phyloP scores from a whole-genome alignment of 495 filamentous ascomycete species.

The Podospora tetraspora region DNA sequence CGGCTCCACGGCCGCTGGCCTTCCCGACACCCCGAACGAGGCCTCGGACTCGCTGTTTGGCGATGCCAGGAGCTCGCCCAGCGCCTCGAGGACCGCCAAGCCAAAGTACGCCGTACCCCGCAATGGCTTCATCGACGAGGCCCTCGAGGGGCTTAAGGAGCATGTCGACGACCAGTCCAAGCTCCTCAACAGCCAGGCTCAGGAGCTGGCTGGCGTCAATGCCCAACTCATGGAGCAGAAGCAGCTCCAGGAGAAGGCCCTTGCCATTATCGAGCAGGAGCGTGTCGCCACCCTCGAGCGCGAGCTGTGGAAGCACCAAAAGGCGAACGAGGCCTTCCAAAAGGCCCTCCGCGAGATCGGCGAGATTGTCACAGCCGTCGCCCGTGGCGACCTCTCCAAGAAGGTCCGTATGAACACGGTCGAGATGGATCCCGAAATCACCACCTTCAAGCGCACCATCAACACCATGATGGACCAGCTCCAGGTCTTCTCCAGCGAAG shows the following conservation, averaged over 20 bases:
- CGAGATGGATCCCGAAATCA: slow-evolving; percentile 99
- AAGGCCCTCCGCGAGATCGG: slow-evolving; percentile 96
- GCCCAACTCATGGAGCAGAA: slow-evolving; percentile 63
- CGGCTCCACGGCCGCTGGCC: slow-evolving; percentile 44
- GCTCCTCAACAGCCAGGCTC: slow-evolving; percentile 66
- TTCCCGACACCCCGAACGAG: slow-evolving; percentile 62
- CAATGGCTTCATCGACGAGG: slow-evolving; percentile 54
- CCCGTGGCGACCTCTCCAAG: slow-evolving; percentile 93
- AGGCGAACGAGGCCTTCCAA: slow-evolving; percentile 97
- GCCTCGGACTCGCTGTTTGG: slow-evolving; percentile 49
- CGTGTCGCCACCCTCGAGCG: slow-evolving; percentile 64
- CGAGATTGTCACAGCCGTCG: slow-evolving; percentile 91
- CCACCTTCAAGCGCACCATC: slow-evolving; percentile 95
- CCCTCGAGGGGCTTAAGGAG: slow-evolving; percentile 64
- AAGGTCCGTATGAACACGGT: slow-evolving; percentile 94
- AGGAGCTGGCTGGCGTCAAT: slow-evolving; percentile 64
- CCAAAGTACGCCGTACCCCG: slow-evolving; percentile 25
- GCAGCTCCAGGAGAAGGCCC: slow-evolving; percentile 56
- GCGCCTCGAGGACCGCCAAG: slow-evolving; percentile 14
- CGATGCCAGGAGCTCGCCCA: slow-evolving; percentile 33
- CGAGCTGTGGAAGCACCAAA: slow-evolving; percentile 91
- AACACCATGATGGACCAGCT: slow-evolving; percentile 99
- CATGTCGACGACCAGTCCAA: slow-evolving; percentile 76
- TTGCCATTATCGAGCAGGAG: slow-evolving; percentile 49
- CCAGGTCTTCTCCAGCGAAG: slow-evolving; percentile 94